These are phyloP conservation scores for Neurospora cerealis DNA, from an alignment of 495 filamentous ascomycete species.

Conservation along the genomic window DNA sequence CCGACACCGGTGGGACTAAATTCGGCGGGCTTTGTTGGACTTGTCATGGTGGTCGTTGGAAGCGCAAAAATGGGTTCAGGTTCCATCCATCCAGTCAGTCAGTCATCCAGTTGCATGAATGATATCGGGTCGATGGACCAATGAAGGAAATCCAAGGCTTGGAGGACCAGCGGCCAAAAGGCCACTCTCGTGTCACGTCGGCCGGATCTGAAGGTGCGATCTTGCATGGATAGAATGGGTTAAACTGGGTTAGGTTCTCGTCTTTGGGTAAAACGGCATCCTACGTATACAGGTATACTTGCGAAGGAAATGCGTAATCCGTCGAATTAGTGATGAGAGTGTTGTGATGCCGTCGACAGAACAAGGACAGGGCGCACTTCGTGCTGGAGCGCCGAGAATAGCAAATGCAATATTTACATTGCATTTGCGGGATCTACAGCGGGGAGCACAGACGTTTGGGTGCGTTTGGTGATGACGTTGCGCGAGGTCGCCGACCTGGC, in stretches of 20 bases:
- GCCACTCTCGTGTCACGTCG: neutral
- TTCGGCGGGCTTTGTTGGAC: neutral
- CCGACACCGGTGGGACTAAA: neutral
- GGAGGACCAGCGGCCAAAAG: neutral
- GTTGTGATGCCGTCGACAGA: neutral
- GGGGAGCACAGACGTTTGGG: constrained; percentile 3
- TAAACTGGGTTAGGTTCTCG: neutral
- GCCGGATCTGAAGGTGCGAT: neutral
- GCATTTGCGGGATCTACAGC: constrained; percentile 13
- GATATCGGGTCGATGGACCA: neutral
- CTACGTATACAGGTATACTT: neutral
- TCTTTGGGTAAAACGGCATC: neutral
- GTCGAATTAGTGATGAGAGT: neutral
- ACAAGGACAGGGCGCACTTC: neutral
- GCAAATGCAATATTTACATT: neutral
- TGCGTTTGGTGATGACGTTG: constrained; percentile 1
- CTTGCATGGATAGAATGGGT: neutral
- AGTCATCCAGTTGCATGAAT: neutral
- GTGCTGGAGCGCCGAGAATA: neutral
- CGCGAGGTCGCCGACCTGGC: constrained; percentile 16
- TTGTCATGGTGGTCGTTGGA: neutral
- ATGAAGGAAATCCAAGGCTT: neutral
- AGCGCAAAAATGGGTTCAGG: neutral
- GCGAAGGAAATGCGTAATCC: neutral
- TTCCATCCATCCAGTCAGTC: neutral